Evolutionary conservation across 257 asterid genomes (phyloP), one percentile per base, ranked within the genome.

Genomic region (Capsicum pubescens): DNA sequence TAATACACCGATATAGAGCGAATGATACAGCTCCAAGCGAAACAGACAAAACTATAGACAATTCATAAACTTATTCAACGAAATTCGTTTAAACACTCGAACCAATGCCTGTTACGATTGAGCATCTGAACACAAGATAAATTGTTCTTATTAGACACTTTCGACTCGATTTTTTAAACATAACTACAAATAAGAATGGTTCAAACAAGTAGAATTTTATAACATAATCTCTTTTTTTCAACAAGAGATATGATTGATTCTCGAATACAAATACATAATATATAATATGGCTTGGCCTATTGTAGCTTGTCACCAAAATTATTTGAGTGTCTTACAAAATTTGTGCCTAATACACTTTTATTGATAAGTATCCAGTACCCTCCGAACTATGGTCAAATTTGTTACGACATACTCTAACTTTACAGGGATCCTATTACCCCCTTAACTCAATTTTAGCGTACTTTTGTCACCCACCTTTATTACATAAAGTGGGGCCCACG

Each of bases 251-350:
- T 46, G 55, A 58, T 16, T 42, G 21, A 69, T 15, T 36, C 50
- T 7, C 58, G 46, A 71, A 44, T 71, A 57, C 10, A 72, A n/a
- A 3, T 74, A 35, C 21, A 52, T 63, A 76, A 76, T 76, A 39
- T 63, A 50, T 50, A 52, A 9, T 13, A 0, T 50, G 42, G 59
- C 58, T 52, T 68, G 77, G 11, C 50, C 52, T 39, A 14, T 36
- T 52, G 54, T 15, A n/a, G 77, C 19, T 76, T 76, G 15, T 76
- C 61, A 76, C 46, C 44, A 52, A 76, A 76, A 52, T 76, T 13
- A 21, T 76, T 21, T 52, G 17, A 21, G 44, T 52, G 48, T 3
- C 1, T 76, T 44, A 50, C 44, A 50, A 74, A 48, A 50, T 15
- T 50, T 21, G 36, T 74, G 60, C 12, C 14, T 21, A 57, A 76